Evolutionary conservation across 352 stramenopile genomes (phyloP).

Genomic region (Phytophthora sp.): DNA sequence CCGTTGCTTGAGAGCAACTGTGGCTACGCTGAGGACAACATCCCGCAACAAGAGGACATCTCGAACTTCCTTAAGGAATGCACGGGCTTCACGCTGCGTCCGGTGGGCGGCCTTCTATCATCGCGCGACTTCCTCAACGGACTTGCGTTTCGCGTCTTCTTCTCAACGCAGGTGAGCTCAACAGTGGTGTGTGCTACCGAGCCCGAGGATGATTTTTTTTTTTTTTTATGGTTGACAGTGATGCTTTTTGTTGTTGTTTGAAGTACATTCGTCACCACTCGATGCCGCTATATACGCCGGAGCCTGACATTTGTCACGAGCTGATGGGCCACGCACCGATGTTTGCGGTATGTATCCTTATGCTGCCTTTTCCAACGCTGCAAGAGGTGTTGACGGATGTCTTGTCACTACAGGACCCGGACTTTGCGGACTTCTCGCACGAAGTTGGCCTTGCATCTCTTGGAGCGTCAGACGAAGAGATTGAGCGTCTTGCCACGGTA

Average conservation of each 20-base stretch:
- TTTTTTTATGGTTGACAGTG: background rate
- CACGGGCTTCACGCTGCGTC: conserved; percentile 93
- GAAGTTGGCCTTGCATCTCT: conserved; percentile 97
- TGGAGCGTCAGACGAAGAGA: conserved; percentile 95
- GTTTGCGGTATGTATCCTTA: conserved; percentile 84
- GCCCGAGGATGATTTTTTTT: background rate
- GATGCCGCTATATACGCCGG: conserved; percentile 96
- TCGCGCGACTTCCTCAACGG: conserved; percentile 98
- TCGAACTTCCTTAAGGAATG: conserved; percentile 94
- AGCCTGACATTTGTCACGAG: conserved; percentile 99
- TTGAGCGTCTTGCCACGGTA: conserved; percentile 92
- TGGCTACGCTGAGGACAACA: conserved; percentile 93
- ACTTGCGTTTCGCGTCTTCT: conserved; percentile 98
- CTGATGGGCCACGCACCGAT: conserved; percentile 96
- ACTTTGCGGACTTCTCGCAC: conserved; percentile 98
- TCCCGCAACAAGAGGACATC: conserved; percentile 95
- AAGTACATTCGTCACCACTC: conserved; percentile 96
- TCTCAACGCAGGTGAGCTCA: conserved; percentile 91
- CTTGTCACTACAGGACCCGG: conserved; percentile 73
- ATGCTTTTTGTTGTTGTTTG: background rate
- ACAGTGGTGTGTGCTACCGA: background rate
- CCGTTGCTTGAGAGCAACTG: conserved; percentile 95
- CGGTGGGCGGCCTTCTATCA: conserved; percentile 95
- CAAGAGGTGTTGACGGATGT: background rate
- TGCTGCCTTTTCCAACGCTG: background rate